Evolutionary conservation across 2,329 filamentous ascomycete genomes (phyloP), one percentile per base, ranked within the genome.

Genomic region (Penicillium sp.): DNA sequence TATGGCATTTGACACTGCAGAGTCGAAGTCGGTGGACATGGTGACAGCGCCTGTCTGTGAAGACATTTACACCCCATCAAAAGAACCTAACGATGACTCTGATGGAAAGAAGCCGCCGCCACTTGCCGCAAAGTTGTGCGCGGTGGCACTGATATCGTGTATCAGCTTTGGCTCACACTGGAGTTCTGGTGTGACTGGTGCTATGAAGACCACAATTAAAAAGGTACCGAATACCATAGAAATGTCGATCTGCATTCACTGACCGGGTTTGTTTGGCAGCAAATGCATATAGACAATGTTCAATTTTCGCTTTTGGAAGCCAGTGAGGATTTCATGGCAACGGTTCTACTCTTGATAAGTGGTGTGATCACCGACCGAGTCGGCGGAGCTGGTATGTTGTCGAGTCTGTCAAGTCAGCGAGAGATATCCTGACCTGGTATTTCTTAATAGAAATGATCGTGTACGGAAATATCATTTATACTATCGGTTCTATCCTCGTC

Each of bases 241-340:
- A 10, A 36, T 8, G 16, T 26, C 16, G 28, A 31, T 43, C 1
- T 7, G 31, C 5, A 31, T 22, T 30, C 2, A 7, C 42, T 40
- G 10, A 45, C 6, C 4, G 11, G 1, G 9, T 28, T n/a, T 14
- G 2, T 26, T 36, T 43, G 3, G 9, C 10, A 71, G 69, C 62
- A 84, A 75, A 73, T 86, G 40, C 58, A 80, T 44, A 85, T 87
- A 64, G 80, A 80, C 65, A 87, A 87, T 61, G 80, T 79, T 0
- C 78, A 86, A 61, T 87, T 80, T 61, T 78, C 84, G 0, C 72
- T 86, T 0, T 74, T 87, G 0, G 82, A 84, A 61, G 80, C 83
- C 0, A 86, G 83, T 41, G 81, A 85, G 59, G 79, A 86, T 62
- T 87, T 86, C 55, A 86, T 87, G 80, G 79, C 79, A 14, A 84